These are phyloP conservation scores for Nicotiana sylvestris DNA, from an alignment of 257 asterid genomes.

Conservation along the genomic window DNA sequence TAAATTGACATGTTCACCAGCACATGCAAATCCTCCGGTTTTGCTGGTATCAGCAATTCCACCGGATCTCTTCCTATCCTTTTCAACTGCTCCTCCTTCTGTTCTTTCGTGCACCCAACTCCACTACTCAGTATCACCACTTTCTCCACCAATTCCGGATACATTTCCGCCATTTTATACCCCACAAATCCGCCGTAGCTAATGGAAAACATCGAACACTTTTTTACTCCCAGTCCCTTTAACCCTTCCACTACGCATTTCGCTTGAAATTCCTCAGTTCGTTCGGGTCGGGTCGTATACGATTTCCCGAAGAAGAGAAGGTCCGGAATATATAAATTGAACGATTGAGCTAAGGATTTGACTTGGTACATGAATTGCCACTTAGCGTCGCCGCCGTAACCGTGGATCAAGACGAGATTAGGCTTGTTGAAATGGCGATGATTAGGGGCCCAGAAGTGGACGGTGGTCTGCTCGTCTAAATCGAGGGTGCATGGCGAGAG, in stretches of 20 bases:
- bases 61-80: conserved; percentile 36
- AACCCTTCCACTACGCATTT: conserved; percentile 49
- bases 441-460: conserved; percentile 55
- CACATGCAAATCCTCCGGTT: conserved; percentile 42
- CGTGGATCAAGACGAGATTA: conserved; percentile 58
- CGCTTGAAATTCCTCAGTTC: conserved; percentile 55
- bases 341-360: conserved; percentile 28
- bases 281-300: conserved; percentile 30
- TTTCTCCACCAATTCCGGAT: conserved; percentile 54
- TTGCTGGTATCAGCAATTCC: conserved; percentile 49
- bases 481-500: conserved; percentile 45
- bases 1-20: conserved; percentile 40
- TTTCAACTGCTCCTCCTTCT: conserved; percentile 38
- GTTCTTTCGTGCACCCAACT: conserved; percentile 42
- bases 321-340: conserved; percentile 64
- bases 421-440: conserved; percentile 46
- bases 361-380: conserved; percentile 57
- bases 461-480: conserved; percentile 53
- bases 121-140: conserved; percentile 67
- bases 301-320: conserved; percentile 65
- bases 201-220: conserved; percentile 49
- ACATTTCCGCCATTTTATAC: conserved; percentile 52
- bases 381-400: conserved; percentile 58
- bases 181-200: conserved; percentile 68
- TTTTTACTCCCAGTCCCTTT: conserved; percentile 47